phyloP scores from a whole-genome alignment of 2,329 filamentous ascomycete genomes.

The Trichoderma oligosporum region DNA sequence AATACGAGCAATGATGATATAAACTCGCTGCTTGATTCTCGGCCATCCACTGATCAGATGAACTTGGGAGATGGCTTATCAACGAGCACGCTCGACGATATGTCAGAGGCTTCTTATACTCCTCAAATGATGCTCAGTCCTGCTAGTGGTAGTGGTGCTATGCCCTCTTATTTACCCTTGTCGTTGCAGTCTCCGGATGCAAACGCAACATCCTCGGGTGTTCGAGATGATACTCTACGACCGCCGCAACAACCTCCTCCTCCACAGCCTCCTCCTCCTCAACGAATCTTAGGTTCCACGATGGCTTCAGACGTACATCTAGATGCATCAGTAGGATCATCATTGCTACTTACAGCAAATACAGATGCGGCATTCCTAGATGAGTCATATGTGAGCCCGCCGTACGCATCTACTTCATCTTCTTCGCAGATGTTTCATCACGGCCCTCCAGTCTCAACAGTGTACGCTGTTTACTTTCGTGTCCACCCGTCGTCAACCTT shows the following conservation, averaged over 20 bases:
- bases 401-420: slow-evolving; percentile 26
- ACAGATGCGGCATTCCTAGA: slow-evolving; percentile 36
- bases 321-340: slow-evolving; percentile 37
- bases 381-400: slow-evolving; percentile 33
- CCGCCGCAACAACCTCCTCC: slow-evolving; percentile 20
- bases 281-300: slow-evolving; percentile 28
- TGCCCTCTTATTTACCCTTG: slow-evolving; percentile 24
- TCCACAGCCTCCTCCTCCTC: slow-evolving; percentile 23
- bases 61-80: slow-evolving; percentile 25
- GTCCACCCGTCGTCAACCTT: slow-evolving; percentile 61
- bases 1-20: not conserved
- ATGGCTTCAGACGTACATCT: slow-evolving; percentile 28
- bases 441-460: slow-evolving; percentile 23
- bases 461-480: slow-evolving; percentile 64
- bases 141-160: slow-evolving; percentile 21
- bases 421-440: slow-evolving; percentile 27
- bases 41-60: slow-evolving; percentile 10
- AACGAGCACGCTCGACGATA: slow-evolving; percentile 25
- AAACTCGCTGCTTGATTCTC: slow-evolving; percentile 22
- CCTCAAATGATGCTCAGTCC: slow-evolving; percentile 27
- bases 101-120: slow-evolving; percentile 25
- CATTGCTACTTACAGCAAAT: slow-evolving; percentile 39
- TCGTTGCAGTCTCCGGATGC: slow-evolving; percentile 25
- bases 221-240: slow-evolving; percentile 23
- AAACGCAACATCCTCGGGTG: slow-evolving; percentile 20